phyloP scores from a whole-genome alignment of 129 eudicot species.

The sunflower (Helianthus annuus) region DNA sequence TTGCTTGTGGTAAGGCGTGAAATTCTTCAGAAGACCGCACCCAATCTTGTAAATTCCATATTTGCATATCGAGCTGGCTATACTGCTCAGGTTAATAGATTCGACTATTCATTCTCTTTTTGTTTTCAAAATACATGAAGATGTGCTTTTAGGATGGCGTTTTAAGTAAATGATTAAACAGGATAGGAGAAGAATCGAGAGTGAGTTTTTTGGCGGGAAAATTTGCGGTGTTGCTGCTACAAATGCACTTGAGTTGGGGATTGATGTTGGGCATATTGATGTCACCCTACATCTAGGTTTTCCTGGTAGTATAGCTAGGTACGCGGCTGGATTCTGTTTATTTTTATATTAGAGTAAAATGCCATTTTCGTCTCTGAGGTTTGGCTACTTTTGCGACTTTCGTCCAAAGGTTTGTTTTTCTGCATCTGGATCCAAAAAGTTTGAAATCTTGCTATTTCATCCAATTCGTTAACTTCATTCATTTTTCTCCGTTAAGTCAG shows the following conservation, averaged over 20 bases:
- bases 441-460: no score
- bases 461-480: no score
- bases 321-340: slow-evolving; percentile 7
- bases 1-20: slow-evolving; percentile 58
- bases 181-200: slow-evolving; percentile 91
- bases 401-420: no score
- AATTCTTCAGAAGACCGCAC: slow-evolving; percentile 81
- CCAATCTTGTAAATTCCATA: slow-evolving; percentile 59
- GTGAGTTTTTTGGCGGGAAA: slow-evolving; percentile 72
- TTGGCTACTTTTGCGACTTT: no score
- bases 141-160: not conserved
- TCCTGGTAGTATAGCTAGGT: slow-evolving; percentile 99
- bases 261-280: slow-evolving; percentile 97
- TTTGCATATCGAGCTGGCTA: slow-evolving; percentile 89
- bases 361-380: no score
- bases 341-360: not conserved
- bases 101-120: not conserved
- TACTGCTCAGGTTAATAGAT: slow-evolving; percentile 67
- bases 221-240: slow-evolving; percentile 90
- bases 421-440: no score
- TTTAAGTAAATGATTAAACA: slow-evolving; percentile 34
- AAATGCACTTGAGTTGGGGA: slow-evolving; percentile 96
- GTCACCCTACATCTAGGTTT: slow-evolving; percentile 95
- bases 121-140: slow-evolving; percentile 8
- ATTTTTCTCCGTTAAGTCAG: no score